A percentile compares a stretch with the other conserved stretches of the same genome.
Conservation (phyloP, 2,329 filamentous ascomycete species). For the Paraphaeosphaeria minitans region DNA sequence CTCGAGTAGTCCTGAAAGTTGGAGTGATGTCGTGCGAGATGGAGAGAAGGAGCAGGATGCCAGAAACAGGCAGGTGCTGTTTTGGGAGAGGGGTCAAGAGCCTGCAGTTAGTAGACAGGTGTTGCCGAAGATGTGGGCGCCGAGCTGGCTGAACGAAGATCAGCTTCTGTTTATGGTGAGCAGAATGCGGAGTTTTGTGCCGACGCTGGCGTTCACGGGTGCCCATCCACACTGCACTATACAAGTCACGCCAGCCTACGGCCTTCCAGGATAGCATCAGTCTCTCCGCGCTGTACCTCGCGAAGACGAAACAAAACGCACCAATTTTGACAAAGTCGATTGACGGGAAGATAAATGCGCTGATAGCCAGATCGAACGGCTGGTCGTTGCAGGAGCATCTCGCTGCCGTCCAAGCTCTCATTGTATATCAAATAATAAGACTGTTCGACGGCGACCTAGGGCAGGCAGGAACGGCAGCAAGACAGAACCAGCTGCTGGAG, state of each 20-base stretch:
- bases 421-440: constrained; percentile 39
- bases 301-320: constrained; percentile 27
- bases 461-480: constrained; percentile 20
- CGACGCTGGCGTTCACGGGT: constrained; percentile 30
- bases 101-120: constrained; percentile 4
- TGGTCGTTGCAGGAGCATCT: constrained; percentile 36
- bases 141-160: constrained; percentile 17
- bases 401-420: constrained; percentile 39
- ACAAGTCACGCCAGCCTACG: constrained; percentile 23
- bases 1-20: constrained; percentile 20
- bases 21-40: not conserved
- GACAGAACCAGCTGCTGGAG: constrained; percentile 31
- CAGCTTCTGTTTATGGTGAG: constrained; percentile 23
- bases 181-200: constrained; percentile 25
- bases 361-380: constrained; percentile 17
- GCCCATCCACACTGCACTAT: constrained; percentile 30
- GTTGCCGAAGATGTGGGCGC: constrained; percentile 24
- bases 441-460: constrained; percentile 32
- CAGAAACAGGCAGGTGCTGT: not conserved
- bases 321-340: constrained; percentile 26
- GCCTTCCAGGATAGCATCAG: constrained; percentile 35
- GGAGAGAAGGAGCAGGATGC: not conserved
- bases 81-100: constrained; percentile 2
- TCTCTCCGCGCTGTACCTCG: constrained; percentile 32
- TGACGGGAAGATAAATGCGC: constrained; percentile 24